A percentile compares a stretch with the other conserved stretches of the same genome.
Evolutionary conservation across 2,329 filamentous ascomycete genomes (phyloP).

Genomic region (Fusarium setosum): DNA sequence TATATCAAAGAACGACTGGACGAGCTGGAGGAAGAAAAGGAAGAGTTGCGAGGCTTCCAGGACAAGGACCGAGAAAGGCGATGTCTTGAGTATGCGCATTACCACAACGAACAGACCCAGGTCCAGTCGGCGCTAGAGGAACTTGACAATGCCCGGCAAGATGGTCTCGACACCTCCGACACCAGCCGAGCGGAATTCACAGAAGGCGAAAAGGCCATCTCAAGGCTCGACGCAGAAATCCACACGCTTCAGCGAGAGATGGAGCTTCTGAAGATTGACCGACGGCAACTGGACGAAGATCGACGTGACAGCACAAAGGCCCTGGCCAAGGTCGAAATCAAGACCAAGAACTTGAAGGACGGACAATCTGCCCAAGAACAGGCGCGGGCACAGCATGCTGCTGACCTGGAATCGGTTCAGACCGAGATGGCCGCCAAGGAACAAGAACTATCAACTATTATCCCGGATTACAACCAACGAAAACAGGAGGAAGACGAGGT

Average conservation of each 20-base stretch:
- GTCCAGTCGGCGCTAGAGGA: conserved; percentile 82
- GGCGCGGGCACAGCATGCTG: conserved; percentile 75
- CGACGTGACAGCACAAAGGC: conserved; percentile 82
- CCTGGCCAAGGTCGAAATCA: conserved; percentile 87
- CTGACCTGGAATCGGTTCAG: conserved; percentile 78
- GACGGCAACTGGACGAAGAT: conserved; percentile 89
- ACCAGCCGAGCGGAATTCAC: conserved; percentile 81
- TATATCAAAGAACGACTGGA: conserved; percentile 91
- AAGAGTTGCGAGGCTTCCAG: conserved; percentile 92
- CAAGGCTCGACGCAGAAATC: conserved; percentile 81
- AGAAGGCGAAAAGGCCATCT: conserved; percentile 82
- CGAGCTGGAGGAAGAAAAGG: conserved; percentile 96
- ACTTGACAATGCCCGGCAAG: conserved; percentile 84
- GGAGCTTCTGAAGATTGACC: conserved; percentile 86
- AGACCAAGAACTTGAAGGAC: conserved; percentile 84
- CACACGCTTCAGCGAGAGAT: conserved; percentile 83
- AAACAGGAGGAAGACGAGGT: conserved; percentile 79
- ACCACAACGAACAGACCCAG: conserved; percentile 87
- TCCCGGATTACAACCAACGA: conserved; percentile 80
- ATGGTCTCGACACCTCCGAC: conserved; percentile 86
- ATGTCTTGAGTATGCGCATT: conserved; percentile 94
- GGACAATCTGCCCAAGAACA: conserved; percentile 83
- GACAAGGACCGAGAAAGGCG: conserved; percentile 93
- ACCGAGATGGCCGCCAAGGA: conserved; percentile 81
- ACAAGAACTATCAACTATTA: conserved; percentile 77